phyloP scores from a whole-genome alignment of 768 basidiomycete species.

The Vararia minispora region DNA sequence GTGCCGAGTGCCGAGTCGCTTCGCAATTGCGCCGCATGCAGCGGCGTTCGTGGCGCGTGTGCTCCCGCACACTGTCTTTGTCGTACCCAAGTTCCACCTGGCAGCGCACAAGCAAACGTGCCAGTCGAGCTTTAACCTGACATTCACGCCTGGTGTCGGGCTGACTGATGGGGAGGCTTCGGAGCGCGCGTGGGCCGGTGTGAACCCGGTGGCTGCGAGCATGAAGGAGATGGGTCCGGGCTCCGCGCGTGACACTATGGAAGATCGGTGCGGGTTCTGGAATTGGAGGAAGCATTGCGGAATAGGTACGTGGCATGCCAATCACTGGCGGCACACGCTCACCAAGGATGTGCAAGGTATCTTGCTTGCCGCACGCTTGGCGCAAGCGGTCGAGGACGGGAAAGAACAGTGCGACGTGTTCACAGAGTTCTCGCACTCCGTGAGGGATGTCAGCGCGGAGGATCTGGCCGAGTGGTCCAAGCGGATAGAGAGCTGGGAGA shows the following conservation, averaged over 20 bases:
- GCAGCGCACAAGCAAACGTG: constrained; percentile 17
- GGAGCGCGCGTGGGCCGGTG: constrained; percentile 22
- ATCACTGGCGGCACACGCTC: too few relatives aligned
- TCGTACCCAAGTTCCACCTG: constrained; percentile 24
- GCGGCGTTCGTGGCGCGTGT: not conserved
- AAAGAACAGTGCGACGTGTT: too few relatives aligned
- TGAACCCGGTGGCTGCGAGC: constrained; percentile 19
- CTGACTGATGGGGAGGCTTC: constrained; percentile 26
- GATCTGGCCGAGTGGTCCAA: too few relatives aligned
- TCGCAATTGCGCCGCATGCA: not conserved
- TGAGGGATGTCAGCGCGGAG: too few relatives aligned
- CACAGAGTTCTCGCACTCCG: too few relatives aligned
- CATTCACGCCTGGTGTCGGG: constrained; percentile 18
- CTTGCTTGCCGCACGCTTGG: too few relatives aligned
- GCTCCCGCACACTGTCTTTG: too few relatives aligned
- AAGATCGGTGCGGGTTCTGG: constrained; percentile 16
- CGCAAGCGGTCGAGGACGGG: too few relatives aligned
- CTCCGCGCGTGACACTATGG: constrained; percentile 16
- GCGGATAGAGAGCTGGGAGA: too few relatives aligned
- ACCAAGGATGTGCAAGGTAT: too few relatives aligned
- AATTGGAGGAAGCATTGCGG: constrained; percentile 22
- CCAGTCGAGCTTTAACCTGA: constrained; percentile 19
- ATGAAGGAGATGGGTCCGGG: constrained; percentile 27
- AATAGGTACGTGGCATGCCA: constrained; percentile 17
- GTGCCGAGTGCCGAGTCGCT: not conserved